Conservation (phyloP, 1,284 basidiomycete genomes). For the Peniophora sp. region DNA sequence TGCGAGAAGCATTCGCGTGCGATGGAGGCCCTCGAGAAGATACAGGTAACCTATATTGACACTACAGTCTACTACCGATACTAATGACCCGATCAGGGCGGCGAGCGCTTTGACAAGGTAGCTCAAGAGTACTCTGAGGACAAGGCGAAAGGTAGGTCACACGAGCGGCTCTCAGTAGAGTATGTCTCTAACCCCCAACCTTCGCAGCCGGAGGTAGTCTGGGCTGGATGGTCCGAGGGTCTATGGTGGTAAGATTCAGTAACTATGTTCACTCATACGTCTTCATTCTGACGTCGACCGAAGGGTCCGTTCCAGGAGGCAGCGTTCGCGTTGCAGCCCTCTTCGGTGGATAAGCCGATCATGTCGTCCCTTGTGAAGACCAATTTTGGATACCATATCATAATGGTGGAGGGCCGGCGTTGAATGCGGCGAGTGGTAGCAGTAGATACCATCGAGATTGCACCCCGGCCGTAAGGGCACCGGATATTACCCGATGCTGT, state of each 20-base stretch:
- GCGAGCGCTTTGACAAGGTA: constrained; percentile 75
- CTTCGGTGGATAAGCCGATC: constrained; percentile 69
- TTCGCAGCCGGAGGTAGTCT: constrained; percentile 70
- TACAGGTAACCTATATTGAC: constrained; percentile 43
- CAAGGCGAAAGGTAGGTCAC: constrained; percentile 62
- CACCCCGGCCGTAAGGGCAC: no score
- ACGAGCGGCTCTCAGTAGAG: constrained; percentile 1
- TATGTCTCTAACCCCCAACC: constrained; percentile 1
- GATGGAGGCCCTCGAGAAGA: constrained; percentile 66
- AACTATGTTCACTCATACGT: background rate
- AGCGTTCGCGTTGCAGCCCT: constrained; percentile 71
- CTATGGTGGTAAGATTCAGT: constrained; percentile 53
- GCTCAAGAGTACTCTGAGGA: constrained; percentile 84
- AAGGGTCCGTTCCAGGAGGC: constrained; percentile 75
- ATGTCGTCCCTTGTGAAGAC: constrained; percentile 71
- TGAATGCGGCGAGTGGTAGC: constrained; percentile 17
- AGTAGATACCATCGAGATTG: no score
- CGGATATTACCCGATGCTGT: no score
- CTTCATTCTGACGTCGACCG: background rate
- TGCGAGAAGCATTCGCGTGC: constrained; percentile 81
- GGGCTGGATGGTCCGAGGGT: constrained; percentile 78
- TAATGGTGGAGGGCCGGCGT: constrained; percentile 79
- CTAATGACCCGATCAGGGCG: constrained; percentile 37
- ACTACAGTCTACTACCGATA: background rate
- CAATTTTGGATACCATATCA: constrained; percentile 79